A percentile compares a stretch with the other conserved stretches of the same genome.
phyloP scores from a whole-genome alignment of 176 grass and related monocot genomes.

The Raddia distichophylla region DNA sequence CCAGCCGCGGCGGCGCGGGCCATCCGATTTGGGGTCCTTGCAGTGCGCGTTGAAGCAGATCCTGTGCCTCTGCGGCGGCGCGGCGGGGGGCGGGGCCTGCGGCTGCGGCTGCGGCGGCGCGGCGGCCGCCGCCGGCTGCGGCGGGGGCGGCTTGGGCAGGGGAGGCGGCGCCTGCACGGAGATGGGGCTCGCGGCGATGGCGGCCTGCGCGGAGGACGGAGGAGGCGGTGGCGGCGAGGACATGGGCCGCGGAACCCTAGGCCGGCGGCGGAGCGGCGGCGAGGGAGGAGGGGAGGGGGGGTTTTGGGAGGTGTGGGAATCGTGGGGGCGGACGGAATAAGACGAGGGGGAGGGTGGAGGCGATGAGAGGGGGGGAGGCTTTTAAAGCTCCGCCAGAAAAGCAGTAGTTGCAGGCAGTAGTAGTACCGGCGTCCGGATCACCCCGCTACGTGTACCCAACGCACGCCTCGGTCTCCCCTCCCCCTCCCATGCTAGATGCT shows the following conservation, averaged over 20 bases:
- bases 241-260: constrained; percentile 52
- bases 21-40: constrained; percentile 82
- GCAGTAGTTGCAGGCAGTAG: not conserved
- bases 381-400: constrained; percentile 56
- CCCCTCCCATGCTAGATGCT: not conserved
- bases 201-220: constrained; percentile 7
- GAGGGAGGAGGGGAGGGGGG: not conserved
- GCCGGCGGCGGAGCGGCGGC: constrained; percentile 23
- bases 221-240: constrained; percentile 39
- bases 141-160: constrained; percentile 54
- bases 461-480: constrained; percentile 31
- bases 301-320: constrained; percentile 51
- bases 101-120: constrained; percentile 29
- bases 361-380: constrained; percentile 31
- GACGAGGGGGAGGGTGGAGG: constrained; percentile 10
- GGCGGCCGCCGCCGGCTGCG: constrained; percentile 11
- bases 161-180: constrained; percentile 50
- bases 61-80: constrained; percentile 48
- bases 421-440: constrained; percentile 15
- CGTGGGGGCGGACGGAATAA: constrained; percentile 52
- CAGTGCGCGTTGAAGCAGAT: constrained; percentile 96
- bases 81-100: not conserved
- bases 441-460: constrained; percentile 45
- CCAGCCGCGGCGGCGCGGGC: constrained; percentile 70
- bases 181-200: constrained; percentile 12